These are phyloP conservation scores for Chlorella vulgaris DNA, from an alignment of 139 green algal species.

Conservation along the genomic window DNA sequence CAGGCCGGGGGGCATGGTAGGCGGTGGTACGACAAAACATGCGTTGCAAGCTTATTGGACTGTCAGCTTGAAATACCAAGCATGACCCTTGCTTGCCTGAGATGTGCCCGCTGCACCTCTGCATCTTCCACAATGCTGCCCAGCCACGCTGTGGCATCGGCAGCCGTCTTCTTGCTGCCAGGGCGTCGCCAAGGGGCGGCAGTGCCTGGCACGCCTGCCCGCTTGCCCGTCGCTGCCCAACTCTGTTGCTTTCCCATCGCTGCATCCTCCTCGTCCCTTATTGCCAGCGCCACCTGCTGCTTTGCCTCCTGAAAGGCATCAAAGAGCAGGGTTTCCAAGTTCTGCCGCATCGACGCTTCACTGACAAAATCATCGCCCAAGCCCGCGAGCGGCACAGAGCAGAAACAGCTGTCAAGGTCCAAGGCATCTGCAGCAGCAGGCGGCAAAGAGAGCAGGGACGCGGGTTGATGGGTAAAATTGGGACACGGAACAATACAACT, in stretches of 20 bases:
- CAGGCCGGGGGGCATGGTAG: no score
- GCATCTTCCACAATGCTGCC: constrained; percentile 11
- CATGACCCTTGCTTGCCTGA: constrained; percentile 10
- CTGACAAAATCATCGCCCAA: background rate
- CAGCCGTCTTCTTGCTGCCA: background rate
- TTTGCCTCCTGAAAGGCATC: background rate
- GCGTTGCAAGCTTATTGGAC: no score
- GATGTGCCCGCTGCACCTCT: constrained; percentile 23
- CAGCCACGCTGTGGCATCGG: constrained; percentile 17
- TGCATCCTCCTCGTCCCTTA: background rate
- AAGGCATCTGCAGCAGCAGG: constrained; percentile 1
- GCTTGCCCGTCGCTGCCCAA: background rate
- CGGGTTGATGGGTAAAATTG: background rate
- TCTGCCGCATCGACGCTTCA: background rate
- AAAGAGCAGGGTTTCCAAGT: background rate
- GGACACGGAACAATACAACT: background rate
- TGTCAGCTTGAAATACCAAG: no score
- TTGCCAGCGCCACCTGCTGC: no score
- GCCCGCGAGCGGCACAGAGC: background rate
- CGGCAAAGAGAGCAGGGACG: background rate
- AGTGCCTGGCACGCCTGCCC: background rate
- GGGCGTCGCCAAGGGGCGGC: background rate
- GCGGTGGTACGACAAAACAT: no score
- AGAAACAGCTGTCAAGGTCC: background rate
- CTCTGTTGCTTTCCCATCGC: no score